Evolutionary conservation across 192 early-diverging fungal species (phyloP).

Genomic region (Entrophospora sp.): DNA sequence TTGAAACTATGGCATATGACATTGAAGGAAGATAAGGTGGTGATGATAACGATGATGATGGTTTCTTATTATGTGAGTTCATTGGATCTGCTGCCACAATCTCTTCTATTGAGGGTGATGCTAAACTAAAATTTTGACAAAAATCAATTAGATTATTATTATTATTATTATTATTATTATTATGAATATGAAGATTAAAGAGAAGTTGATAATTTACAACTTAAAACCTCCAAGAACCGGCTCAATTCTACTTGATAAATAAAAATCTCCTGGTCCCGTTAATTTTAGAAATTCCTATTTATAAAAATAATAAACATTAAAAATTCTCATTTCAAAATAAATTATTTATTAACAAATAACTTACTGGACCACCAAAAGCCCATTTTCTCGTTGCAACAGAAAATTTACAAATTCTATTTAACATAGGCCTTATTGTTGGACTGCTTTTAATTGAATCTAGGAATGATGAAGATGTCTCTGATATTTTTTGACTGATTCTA

Average conservation of each 20-base stretch:
- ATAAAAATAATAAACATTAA: not conserved
- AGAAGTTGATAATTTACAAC: not conserved
- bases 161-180: not conserved
- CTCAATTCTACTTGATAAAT: conserved; percentile 43
- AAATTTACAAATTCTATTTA: conserved; percentile 23
- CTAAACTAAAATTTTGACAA: not conserved
- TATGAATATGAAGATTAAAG: too few relatives aligned
- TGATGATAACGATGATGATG: not conserved
- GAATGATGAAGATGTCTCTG: not conserved
- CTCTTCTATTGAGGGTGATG: conserved; percentile 20
- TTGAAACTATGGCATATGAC: conserved; percentile 2
- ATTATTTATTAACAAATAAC: not conserved
- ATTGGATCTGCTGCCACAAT: not conserved
- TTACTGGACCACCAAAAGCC: conserved; percentile 31
- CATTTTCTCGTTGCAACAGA: conserved; percentile 23
- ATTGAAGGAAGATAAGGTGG: conserved; percentile 8
- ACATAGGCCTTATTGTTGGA: conserved; percentile 30
- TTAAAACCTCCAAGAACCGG: conserved; percentile 8
- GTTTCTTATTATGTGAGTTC: not conserved
- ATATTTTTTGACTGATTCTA: not conserved
- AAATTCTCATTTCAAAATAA: not conserved
- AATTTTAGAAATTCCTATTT: conserved; percentile 46
- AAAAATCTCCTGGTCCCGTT: conserved; percentile 57
- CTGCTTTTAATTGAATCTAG: conserved; percentile 13
- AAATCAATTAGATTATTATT: not conserved